Evolutionary conservation across 306 rosid species (phyloP).

Genomic region (Citrullus mucosospermus): DNA sequence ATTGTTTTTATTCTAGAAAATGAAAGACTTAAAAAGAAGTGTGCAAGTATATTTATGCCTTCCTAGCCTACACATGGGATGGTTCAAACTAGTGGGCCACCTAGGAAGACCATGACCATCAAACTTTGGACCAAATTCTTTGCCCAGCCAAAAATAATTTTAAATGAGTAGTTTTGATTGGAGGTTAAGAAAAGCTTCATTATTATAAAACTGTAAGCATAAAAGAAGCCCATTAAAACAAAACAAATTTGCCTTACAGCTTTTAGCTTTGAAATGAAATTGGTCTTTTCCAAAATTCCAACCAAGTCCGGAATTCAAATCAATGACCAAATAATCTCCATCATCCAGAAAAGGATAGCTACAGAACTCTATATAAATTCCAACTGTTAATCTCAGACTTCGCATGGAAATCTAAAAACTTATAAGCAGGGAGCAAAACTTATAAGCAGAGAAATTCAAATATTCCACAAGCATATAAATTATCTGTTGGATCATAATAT

Average conservation of each 20-base stretch:
- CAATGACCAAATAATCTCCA: background rate
- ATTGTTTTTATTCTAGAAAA: background rate
- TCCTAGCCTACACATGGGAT: background rate
- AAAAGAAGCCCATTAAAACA: background rate
- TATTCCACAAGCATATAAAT: background rate
- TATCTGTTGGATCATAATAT: background rate
- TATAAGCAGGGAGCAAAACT: background rate
- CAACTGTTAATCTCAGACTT: background rate
- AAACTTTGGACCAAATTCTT: background rate
- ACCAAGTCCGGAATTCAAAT: background rate
- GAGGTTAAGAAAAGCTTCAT: background rate
- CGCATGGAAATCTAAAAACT: background rate
- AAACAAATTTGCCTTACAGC: background rate
- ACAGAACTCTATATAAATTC: background rate
- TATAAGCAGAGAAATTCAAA: background rate
- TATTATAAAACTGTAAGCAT: background rate
- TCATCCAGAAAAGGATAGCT: background rate
- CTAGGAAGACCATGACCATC: background rate
- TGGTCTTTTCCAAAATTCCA: background rate
- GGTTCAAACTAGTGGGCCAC: constrained; percentile 7
- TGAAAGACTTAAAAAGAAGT: background rate
- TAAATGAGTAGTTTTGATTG: background rate
- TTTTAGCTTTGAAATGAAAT: background rate
- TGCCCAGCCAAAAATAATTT: constrained; percentile 1
- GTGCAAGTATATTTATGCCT: background rate